A percentile compares a stretch with the other conserved stretches of the same genome.
phyloP scores from a whole-genome alignment of 257 asterid genomes.

The Osmanthus fragrans region DNA sequence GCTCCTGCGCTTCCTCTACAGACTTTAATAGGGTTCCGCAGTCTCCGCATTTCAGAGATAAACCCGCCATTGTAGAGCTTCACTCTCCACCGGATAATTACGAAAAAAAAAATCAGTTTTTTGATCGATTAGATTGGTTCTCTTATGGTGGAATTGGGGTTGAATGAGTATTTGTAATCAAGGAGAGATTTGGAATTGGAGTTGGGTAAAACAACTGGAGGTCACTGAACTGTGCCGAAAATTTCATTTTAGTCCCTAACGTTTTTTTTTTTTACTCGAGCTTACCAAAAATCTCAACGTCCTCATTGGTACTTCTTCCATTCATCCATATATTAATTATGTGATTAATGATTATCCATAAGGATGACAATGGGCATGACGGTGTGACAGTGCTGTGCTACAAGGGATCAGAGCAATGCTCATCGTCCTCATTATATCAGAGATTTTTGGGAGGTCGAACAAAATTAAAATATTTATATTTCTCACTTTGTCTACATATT shows the following conservation, averaged over 20 bases:
- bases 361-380: no score
- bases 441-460: no score
- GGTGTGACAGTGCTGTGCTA: no score
- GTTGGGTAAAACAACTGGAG: not conserved
- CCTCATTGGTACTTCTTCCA: not conserved
- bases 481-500: no score
- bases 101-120: not conserved
- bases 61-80: constrained; percentile 64
- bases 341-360: no score
- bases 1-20: constrained; percentile 96
- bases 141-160: not conserved
- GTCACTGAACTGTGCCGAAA: not conserved
- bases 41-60: constrained; percentile 87
- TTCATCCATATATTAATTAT: no score
- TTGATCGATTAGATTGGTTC: not conserved
- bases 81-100: not conserved
- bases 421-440: no score
- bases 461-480: no score
- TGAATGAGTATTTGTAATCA: not conserved
- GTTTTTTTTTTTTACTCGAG: not conserved
- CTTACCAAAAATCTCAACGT: not conserved
- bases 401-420: no score
- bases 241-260: not conserved
- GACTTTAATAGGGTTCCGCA: constrained; percentile 87
- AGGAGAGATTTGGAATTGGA: not conserved